Evolutionary conservation across 345 rosid species (phyloP), one percentile per base, ranked within the genome.

Genomic region (Aurinia saxatilis): DNA sequence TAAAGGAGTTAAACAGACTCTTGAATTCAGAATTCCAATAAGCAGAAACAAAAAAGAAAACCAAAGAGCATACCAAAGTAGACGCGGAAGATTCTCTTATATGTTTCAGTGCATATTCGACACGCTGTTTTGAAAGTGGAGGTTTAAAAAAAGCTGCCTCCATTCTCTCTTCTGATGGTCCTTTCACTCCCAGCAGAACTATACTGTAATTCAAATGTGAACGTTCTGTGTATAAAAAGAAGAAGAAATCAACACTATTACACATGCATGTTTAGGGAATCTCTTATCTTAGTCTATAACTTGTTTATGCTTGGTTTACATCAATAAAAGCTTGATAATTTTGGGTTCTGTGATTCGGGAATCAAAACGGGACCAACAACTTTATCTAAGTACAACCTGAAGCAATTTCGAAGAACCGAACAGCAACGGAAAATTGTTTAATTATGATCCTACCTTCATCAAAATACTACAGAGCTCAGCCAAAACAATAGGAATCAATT

Each of bases 81-180:
- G 83, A 63, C 54, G 96, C 95, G 34, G 73, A 73, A 29, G 93
- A 87, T 36, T 84, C 78, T 80, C 44, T 84, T 35, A 93, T 93
- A 56, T 85, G 90, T 63, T 75, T 76, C 64, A 90, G 39, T 29
- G 97, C 99, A 75, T 83, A 93, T 73, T 90, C 96, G 50, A 90
- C 95, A 39, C 97, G 82, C 73, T 90, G 99, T 79, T 85, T 93
- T 12, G 97, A 93, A 67, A 93, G 96, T 10, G 97, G 88, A 58
- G 97, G 99, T 56, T 81, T 90, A 61, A 93, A 93, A 75, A 90
- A 74, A 47, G 96, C 97, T 42, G 87, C 95, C 73, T 90, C 99
- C 96, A 93, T 90, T 68, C 91, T 80, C 61, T 89, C 91, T 76
- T 90, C 99, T 10, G 86, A 74, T 5, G 96, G 96, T 56, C 82